Base-by-base conservation (phyloP, 2,329 filamentous ascomycete species). In the Sporothrix brunneoviolacea region DNA sequence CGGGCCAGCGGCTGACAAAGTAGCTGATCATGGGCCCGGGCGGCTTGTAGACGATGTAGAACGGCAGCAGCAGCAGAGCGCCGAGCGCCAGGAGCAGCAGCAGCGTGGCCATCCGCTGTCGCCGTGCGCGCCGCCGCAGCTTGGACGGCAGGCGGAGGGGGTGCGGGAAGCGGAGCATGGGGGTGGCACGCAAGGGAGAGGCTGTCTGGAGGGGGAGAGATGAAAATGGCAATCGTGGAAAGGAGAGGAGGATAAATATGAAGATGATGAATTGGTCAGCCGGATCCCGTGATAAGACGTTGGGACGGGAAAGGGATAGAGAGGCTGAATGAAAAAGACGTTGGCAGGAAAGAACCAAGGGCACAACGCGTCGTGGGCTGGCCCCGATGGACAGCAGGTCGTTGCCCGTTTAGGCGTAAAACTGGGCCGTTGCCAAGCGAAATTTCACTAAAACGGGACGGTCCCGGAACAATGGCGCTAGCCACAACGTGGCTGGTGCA, bases 1-100 rank as follows among this genome's bases (percentile, higher is more conserved):
- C 83, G 1, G 88, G 87, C 76, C 86, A 91, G 55, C 77, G 80
- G 58, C 70, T 70, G 60, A 83, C 77, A 53, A 94, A 79, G 70
- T 85, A 84, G 51, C 72, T 69, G 62, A 95, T 85, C 32, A 95
- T 67, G 40, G 77, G 66, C n/a, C 66, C 68, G 0, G 90, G 89
- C 2, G 90, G 89, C 64, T 88, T 90, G 76, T 95, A 95, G 59
- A 94, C 73, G 55, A 79, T 65, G 70, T 89, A 93, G 57, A 84
- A 69, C 46, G 72, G 68, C 8, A 67, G 48, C 19, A 71, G 48
- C 30, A 69, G 52, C 18, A 67, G 48, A n/a, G 63, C n/a, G 38
- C 65, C 52, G 36, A 65, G 63, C 18, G 71, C 62, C 56, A 68
- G 53, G 48, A 80, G 67, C 22, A 64, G 57, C 51, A 73, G 57